Evolutionary conservation across 208 protist genomes (phyloP).

Genomic region (Porcisia hertigi): DNA sequence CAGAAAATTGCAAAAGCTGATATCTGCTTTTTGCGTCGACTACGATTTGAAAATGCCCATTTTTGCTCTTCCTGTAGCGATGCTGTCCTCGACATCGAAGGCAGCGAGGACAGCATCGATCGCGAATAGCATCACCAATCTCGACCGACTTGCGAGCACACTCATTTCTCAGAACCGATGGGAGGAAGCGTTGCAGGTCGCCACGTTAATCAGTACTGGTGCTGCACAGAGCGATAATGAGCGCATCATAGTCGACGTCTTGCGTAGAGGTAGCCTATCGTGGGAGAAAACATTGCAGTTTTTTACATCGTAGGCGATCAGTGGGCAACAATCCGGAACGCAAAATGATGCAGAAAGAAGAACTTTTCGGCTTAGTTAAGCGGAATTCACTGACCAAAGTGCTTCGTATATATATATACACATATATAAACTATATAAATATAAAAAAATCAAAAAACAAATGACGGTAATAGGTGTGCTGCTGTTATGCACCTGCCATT

Average conservation of each 20-base stretch:
- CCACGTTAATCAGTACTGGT: constrained; percentile 4
- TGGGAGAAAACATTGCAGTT: constrained; percentile 31
- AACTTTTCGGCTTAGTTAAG: neutral
- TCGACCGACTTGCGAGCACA: constrained; percentile 24
- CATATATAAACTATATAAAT: constrained; percentile 13
- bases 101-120: neutral
- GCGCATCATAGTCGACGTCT: constrained; percentile 17
- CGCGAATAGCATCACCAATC: constrained; percentile 15
- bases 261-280: constrained; percentile 1
- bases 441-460: neutral
- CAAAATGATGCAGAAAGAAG: neutral
- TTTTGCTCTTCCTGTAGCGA: constrained; percentile 1
- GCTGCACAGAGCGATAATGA: constrained; percentile 12
- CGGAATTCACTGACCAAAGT: neutral
- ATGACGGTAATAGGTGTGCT: neutral
- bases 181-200: constrained; percentile 29
- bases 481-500: neutral
- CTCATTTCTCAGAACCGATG: constrained; percentile 19
- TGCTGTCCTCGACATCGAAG: neutral
- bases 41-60: constrained; percentile 29
- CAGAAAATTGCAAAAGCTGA: constrained; percentile 13
- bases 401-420: constrained; percentile 10
- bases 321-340: neutral
- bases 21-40: constrained; percentile 28
- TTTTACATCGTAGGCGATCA: constrained; percentile 13